phyloP scores from a whole-genome alignment of 2,329 filamentous ascomycete species.

The Lasiodiplodia citricola region DNA sequence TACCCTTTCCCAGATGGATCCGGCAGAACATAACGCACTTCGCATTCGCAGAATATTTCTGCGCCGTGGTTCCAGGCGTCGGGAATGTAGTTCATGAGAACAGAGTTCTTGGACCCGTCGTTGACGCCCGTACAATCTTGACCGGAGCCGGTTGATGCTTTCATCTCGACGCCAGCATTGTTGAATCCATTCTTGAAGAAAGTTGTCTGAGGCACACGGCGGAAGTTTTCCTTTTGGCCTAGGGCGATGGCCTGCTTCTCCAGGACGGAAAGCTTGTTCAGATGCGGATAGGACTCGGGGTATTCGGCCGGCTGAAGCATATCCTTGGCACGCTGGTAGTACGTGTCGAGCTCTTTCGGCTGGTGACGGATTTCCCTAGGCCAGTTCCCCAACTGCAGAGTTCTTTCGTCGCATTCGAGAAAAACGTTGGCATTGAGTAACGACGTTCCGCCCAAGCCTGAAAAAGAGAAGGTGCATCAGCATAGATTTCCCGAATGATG shows the following conservation, averaged over 20 bases:
- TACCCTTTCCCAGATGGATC: slow-evolving; percentile 59
- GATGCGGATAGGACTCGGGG: slow-evolving; percentile 61
- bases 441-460: slow-evolving; percentile 68
- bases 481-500: background rate
- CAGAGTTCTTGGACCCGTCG: slow-evolving; percentile 71
- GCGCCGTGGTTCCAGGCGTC: slow-evolving; percentile 76
- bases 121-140: slow-evolving; percentile 70
- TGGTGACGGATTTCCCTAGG: slow-evolving; percentile 59
- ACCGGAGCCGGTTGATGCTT: slow-evolving; percentile 63
- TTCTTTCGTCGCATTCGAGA: slow-evolving; percentile 62
- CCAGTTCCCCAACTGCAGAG: slow-evolving; percentile 62
- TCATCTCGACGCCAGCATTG: slow-evolving; percentile 68
- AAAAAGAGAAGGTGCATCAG: background rate
- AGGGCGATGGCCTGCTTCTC: slow-evolving; percentile 61
- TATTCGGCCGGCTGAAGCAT: slow-evolving; percentile 66
- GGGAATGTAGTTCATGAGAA: slow-evolving; percentile 68
- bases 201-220: slow-evolving; percentile 65
- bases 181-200: slow-evolving; percentile 67
- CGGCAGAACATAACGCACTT: slow-evolving; percentile 67
- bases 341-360: slow-evolving; percentile 52
- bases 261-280: slow-evolving; percentile 64
- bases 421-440: slow-evolving; percentile 73
- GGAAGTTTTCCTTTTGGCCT: slow-evolving; percentile 60
- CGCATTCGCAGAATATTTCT: slow-evolving; percentile 72
- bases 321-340: slow-evolving; percentile 61